Base-by-base conservation (phyloP, 768 basidiomycete genomes). In the Phlebiopsis flavidoalba region DNA sequence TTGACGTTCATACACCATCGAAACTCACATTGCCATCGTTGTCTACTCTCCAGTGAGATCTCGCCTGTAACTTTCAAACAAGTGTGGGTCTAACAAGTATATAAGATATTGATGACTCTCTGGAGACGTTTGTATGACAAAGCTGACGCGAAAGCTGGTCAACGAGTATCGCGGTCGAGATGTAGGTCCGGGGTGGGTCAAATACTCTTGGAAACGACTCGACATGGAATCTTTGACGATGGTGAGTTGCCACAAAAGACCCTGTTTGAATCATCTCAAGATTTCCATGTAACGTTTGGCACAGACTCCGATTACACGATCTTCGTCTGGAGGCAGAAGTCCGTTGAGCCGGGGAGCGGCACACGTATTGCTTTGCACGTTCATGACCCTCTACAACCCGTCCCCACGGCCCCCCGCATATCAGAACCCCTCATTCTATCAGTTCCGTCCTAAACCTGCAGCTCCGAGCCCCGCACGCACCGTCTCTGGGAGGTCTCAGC, bases 151-250 rank as follows among this genome's bases (percentile, higher is more conserved):
- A 62, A 94, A 93, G 72, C 67, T 77, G 0, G 77, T 80, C 47
- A 77, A 78, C 0, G 83, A 83, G 21, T 86, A 86, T 67, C 74
- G 78, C 57, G 83, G 83, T 17, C 75, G 82, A 61, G 81, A 83
- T 19, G 83, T 94, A 19, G 86, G 84, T 33, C 78, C 88, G 15
- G 89, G 90, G 37, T 93, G 92, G 84, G 76, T 96, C 52, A 93
- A 94, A 67, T 98, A 98, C 70, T 83, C 89, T 63, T 95, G 84
- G 77, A 85, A n/a, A 86, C 64, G 83, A 85, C 14, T 77, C 84
- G 0, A 72, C 91, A 53, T 97, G 91, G 91, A 89, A 90, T 68
- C 75, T n/a, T 98, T 11, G 93, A 96, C 70, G 95, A 98, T 68
- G 94, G 94, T 89, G 55, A 17, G 66, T 63, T 50, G 17, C 40